Evolutionary conservation across 257 asterid genomes (phyloP), one percentile per base, ranked within the genome.

Genomic region (Solanum sitiens): DNA sequence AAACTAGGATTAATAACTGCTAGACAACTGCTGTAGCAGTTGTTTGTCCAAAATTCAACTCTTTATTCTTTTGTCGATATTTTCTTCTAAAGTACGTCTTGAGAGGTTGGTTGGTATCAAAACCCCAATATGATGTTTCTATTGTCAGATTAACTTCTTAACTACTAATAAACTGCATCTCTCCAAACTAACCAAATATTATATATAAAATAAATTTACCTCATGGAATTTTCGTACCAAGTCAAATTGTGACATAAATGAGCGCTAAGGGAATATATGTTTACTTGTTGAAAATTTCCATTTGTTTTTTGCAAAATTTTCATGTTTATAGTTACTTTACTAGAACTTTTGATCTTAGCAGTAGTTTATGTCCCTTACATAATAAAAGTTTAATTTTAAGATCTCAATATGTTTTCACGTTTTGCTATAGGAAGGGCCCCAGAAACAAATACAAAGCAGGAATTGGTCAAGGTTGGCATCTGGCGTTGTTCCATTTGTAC

Each of bases 401-500:
- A 56, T n/a, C 88, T 37, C 72, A 30, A 65, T 42, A 65, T 87
- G 67, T 80, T 86, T 87, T 91, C 56, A 86, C 86, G 32, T 65
- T 86, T 91, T 37, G 83, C 63, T 87, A 90, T 72, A 93, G 96
- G 89, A 50, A 88, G 33, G 68, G 88, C 71, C 70, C 85, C 90
- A 82, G 90, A 80, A 87, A 90, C 92, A 68, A 89, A 87, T 83
- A 88, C 86, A 59, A 86, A 89, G 59, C 90, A 88, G 86, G 94
- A 92, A 86, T 77, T 67, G 53, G 83, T 63, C 83, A 90, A 67
- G 89, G 86, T 83, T 85, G 94, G 91, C 88, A 92, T 94, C 87
- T 97, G 99, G 99, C 84, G 92, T 89, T 97, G 99, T 93, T 95
- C 96, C 88, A 92, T 97, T 83, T 97, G 98, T 89, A 94, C 99